Percentiles rank a stretch among this genome's conserved stretches.
phyloP scores from a whole-genome alignment of 148 eudicot genomes.

The Dysphania ambrosioides region DNA sequence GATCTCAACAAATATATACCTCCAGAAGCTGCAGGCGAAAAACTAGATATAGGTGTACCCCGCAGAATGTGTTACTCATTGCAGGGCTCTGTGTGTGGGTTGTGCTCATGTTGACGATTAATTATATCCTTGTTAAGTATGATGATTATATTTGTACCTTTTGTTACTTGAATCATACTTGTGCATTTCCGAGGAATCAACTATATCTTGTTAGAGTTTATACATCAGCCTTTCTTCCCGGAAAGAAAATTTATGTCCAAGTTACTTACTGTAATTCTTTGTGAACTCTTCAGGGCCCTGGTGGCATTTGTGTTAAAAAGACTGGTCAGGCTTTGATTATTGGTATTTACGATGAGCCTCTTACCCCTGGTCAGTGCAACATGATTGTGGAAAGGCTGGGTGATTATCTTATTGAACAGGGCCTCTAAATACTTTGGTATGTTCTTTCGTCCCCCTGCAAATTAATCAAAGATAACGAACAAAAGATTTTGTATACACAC shows the following conservation, averaged over 20 bases:
- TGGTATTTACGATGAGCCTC: slow-evolving; percentile 50
- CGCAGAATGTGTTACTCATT: background rate
- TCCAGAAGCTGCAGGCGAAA: background rate
- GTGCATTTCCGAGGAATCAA: background rate
- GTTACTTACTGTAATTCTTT: background rate
- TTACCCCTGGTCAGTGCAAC: slow-evolving; percentile 51
- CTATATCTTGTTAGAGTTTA: background rate
- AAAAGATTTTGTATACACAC: no score
- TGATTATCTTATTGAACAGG: slow-evolving; percentile 44
- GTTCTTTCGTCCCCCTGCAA: background rate
- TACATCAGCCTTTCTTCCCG: background rate
- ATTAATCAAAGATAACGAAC: no score
- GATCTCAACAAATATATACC: background rate
- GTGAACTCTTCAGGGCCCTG: slow-evolving; percentile 38
- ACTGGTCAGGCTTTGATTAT: slow-evolving; percentile 39
- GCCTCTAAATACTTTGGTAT: slow-evolving; percentile 34
- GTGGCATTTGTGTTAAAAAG: slow-evolving; percentile 55
- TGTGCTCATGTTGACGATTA: background rate
- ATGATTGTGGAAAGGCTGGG: slow-evolving; percentile 38
- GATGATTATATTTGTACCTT: background rate
- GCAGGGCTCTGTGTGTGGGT: background rate
- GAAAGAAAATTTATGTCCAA: background rate
- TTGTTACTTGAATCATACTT: background rate
- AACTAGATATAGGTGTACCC: background rate
- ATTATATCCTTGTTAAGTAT: background rate